Conservation (phyloP, 768 basidiomycete species). For the Dictyophora rubrovolvata region DNA sequence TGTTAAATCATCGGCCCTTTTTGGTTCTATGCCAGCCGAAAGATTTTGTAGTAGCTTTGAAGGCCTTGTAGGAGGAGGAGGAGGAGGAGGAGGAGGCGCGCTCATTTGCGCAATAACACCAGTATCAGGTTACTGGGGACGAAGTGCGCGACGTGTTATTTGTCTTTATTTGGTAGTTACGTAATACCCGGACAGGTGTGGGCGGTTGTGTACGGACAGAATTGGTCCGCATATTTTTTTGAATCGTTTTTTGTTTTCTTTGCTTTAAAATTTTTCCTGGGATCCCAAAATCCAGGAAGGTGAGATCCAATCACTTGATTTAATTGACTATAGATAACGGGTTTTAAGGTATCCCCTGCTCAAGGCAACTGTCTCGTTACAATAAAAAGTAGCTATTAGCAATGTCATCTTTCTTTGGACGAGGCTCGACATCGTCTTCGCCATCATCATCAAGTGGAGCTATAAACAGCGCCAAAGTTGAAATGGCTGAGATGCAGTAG, state of each 20-base stretch:
- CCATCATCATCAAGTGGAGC: neutral
- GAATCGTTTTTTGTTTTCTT: conserved; percentile 13
- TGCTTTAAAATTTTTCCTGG: conserved; percentile 27
- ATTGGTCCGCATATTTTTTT: neutral
- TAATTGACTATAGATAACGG: conserved; percentile 43
- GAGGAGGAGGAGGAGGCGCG: neutral
- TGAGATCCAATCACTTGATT: conserved; percentile 23
- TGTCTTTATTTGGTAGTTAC: neutral
- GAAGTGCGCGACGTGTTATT: neutral
- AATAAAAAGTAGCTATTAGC: neutral
- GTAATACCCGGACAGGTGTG: too few relatives aligned
- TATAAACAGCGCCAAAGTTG: neutral
- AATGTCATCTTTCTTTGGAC: neutral
- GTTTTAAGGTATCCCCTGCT: too few relatives aligned
- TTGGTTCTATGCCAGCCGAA: neutral
- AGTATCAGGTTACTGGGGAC: too few relatives aligned
- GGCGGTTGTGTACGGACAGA: too few relatives aligned
- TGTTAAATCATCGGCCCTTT: conserved; percentile 52
- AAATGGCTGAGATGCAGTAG: neutral
- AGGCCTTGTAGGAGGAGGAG: neutral
- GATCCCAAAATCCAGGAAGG: conserved; percentile 34
- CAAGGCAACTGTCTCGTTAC: too few relatives aligned
- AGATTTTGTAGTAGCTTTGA: conserved; percentile 5
- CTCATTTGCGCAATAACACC: neutral
- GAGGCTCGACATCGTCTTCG: neutral